These are phyloP conservation scores for Podosphaera leucotricha DNA, from an alignment of 2,329 filamentous ascomycete species.

Conservation along the genomic window DNA sequence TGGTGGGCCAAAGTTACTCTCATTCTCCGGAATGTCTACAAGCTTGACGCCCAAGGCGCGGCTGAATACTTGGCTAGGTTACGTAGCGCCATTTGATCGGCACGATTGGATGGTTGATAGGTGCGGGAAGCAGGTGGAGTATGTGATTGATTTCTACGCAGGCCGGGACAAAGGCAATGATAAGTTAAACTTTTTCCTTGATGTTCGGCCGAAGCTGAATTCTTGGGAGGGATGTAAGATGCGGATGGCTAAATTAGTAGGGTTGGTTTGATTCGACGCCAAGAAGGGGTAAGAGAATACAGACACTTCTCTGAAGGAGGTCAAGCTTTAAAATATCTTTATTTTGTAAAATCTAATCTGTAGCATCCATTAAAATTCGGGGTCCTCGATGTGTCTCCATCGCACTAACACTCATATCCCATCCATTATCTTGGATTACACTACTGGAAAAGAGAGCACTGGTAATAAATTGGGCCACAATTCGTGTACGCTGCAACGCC, in stretches of 20 bases:
- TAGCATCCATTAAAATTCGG: constrained; percentile 11
- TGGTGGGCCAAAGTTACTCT: constrained; percentile 58
- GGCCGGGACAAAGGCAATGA: constrained; percentile 29
- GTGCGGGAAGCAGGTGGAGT: constrained; percentile 67
- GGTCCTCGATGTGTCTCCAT: constrained; percentile 39
- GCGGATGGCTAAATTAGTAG: constrained; percentile 28
- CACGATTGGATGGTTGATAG: constrained; percentile 96
- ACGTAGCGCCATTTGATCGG: constrained; percentile 74
- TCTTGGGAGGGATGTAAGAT: constrained; percentile 45
- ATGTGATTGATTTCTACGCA: constrained; percentile 95
- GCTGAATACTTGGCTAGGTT: constrained; percentile 66
- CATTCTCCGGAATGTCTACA: constrained; percentile 51
- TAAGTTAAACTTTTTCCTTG: constrained; percentile 37
- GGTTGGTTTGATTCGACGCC: constrained; percentile 18
- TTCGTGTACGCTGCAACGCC: constrained; percentile 1
- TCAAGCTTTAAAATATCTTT: no score
- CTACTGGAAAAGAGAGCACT: not conserved
- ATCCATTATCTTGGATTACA: constrained; percentile 27
- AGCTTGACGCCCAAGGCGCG: constrained; percentile 62
- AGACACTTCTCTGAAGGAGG: not conserved
- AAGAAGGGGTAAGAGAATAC: no score
- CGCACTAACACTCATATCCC: constrained; percentile 39
- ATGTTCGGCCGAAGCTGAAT: constrained; percentile 45
- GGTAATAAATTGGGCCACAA: not conserved
- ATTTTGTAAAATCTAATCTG: not conserved